Conservation (phyloP, 805 yeast species). For the Schwanniomyces pseudopolymorphus region DNA sequence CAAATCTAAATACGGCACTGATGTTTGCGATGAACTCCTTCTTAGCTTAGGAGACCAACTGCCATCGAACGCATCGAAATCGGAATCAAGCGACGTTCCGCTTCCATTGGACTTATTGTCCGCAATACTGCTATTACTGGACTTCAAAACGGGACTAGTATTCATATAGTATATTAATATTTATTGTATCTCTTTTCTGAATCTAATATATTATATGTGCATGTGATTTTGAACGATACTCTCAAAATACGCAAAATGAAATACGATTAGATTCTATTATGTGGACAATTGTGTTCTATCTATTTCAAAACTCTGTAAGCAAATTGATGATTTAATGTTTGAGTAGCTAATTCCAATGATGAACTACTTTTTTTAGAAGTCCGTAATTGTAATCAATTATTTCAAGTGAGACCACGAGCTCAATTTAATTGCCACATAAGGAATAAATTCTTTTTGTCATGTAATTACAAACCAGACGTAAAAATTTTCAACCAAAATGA, state of each 20-base stretch:
- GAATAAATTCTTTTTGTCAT: no score
- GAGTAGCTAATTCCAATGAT: no score
- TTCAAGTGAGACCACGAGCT: not conserved
- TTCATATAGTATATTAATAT: not conserved
- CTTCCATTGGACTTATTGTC: not conserved
- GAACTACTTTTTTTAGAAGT: no score
- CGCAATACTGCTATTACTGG: not conserved
- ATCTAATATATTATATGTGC: not conserved
- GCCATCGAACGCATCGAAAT: not conserved
- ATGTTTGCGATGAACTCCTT: constrained; percentile 24
- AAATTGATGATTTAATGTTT: no score
- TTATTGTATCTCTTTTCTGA: not conserved
- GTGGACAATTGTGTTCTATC: no score
- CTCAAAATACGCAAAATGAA: not conserved
- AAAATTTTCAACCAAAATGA: no score
- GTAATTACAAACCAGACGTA: not conserved
- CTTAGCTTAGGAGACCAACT: constrained; percentile 6
- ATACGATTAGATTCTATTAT: no score
- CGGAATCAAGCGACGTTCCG: not conserved
- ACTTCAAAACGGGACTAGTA: not conserved
- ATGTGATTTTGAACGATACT: not conserved
- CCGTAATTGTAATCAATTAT: not conserved
- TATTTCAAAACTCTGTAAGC: no score
- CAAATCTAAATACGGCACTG: constrained; percentile 35
- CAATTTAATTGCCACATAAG: not conserved